These are phyloP conservation scores for Diaporthe destruens DNA, from an alignment of 2,329 filamentous ascomycete genomes.

Conservation along the genomic window DNA sequence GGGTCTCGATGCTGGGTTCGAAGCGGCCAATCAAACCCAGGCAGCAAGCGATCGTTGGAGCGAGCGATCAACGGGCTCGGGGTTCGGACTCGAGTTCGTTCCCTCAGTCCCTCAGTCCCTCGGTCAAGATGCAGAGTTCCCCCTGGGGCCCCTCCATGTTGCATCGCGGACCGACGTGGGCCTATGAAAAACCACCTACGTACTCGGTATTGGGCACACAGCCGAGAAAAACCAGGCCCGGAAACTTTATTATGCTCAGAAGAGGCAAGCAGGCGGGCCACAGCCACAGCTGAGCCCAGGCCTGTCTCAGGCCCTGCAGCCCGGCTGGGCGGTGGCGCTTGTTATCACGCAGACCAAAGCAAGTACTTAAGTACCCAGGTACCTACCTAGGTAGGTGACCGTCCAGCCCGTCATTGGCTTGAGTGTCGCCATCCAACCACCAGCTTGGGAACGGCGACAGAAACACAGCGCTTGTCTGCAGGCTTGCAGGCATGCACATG, in stretches of 20 bases:
- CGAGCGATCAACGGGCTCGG: not conserved
- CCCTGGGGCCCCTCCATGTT: constrained; percentile 1
- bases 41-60: not conserved
- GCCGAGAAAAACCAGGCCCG: constrained; percentile 6
- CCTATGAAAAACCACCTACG: constrained; percentile 31
- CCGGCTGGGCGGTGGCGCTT: not conserved
- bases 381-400: no score
- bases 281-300: constrained; percentile 13
- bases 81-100: constrained; percentile 18
- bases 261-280: constrained; percentile 3
- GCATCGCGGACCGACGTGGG: constrained; percentile 20
- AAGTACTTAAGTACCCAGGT: no score
- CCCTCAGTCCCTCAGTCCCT: no score
- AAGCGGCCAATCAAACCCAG: constrained; percentile 30
- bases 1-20: constrained; percentile 15
- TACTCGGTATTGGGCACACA: no score
- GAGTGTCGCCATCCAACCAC: no score
- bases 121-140: no score
- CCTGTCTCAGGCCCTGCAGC: not conserved
- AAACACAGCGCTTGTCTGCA: no score
- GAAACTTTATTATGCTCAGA: constrained; percentile 12
- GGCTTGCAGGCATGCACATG: not conserved
- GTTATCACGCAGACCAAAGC: no score
- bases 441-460: no score
- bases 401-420: no score